Evolutionary conservation across 192 early-diverging fungal genomes (phyloP), one percentile per base, ranked within the genome.

Genomic region (Backusella macrospora): DNA sequence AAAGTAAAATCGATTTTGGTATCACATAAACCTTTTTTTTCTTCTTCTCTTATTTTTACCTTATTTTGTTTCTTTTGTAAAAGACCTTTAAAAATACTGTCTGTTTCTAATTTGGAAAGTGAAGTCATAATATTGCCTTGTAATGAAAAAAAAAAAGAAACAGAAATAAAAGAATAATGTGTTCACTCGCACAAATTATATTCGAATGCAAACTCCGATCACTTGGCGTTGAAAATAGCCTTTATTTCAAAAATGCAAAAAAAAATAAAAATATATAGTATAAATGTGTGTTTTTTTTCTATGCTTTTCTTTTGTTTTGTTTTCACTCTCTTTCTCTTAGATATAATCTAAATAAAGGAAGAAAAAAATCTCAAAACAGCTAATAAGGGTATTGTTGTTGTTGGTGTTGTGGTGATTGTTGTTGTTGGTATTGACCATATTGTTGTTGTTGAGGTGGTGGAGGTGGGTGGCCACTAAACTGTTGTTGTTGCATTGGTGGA

Each of bases 31-130:
- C 48, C 52, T 16, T 45, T 39, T 26, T 4, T 23, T 44, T 0
- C 37, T 14, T 34, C 44, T 45, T 5, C 1, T 12, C 14, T 40
- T 44, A 1, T 34, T 8, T 66, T 75, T 81, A 86, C 85, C 76
- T 86, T 87, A 71, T 87, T 87, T 59, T 86, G 78, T 62, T 84
- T 77, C 46, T 81, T 83, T 39, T 76, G 48, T 64, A 80, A 84
- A 48, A 87, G 77, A 40, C 78, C 75, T 75, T 81, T 84, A 77
- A 87, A 87, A 43, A 86, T 79, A 64, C 84, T 80, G 34, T 76
- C 78, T 16, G 80, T 81, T 44, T 87, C 85, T 52, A 80, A 71
- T 48, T 87, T 87, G 21, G 82, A 79, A 70, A 70, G 43, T 6
- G 39, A 26, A 16, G 16, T 34, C 29, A 40, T 40, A 16, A 34